A percentile compares a stretch with the other conserved stretches of the same genome.
phyloP scores from a whole-genome alignment of 441 rosid genomes.

The Bocquillonia castaneifolia region DNA sequence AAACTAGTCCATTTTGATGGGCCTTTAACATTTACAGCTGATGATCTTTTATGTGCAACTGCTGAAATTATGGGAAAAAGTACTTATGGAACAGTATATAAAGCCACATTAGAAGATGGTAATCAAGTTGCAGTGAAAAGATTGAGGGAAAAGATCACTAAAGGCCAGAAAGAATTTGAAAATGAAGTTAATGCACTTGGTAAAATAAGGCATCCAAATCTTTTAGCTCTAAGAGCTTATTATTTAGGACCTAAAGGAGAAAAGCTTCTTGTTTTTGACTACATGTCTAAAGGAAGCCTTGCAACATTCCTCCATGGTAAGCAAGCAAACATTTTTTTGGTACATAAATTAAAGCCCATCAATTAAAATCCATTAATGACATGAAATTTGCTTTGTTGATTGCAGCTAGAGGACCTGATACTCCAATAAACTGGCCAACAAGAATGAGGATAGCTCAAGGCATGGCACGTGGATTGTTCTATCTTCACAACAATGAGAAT shows the following conservation, averaged over 20 bases:
- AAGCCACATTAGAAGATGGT: conserved; percentile 79
- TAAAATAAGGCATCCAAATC: conserved; percentile 61
- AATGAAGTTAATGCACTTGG: conserved; percentile 60
- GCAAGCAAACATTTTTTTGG: conserved; percentile 1
- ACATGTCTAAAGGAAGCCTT: conserved; percentile 71
- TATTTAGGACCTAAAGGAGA: conserved; percentile 83
- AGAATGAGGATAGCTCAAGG: conserved; percentile 62
- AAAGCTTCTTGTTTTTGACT: conserved; percentile 81
- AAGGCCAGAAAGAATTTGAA: conserved; percentile 66
- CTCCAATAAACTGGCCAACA: conserved; percentile 55
- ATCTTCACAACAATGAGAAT: conserved; percentile 56
- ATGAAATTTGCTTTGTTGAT: background rate
- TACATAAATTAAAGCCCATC: too few species aligned
- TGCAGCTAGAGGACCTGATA: conserved; percentile 72
- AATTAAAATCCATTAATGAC: conserved; percentile 7
- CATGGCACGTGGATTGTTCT: conserved; percentile 52
- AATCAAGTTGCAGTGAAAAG: conserved; percentile 83
- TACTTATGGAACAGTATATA: conserved; percentile 77
- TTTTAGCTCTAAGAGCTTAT: conserved; percentile 68
- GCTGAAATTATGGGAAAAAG: conserved; percentile 87
- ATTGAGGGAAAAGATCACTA: conserved; percentile 70
- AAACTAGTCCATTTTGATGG: conserved; percentile 79
- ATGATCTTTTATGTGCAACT: conserved; percentile 82
- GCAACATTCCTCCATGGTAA: conserved; percentile 74
- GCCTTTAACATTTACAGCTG: conserved; percentile 65